Evolutionary conservation across 495 filamentous ascomycete genomes (phyloP), one percentile per base, ranked within the genome.

Genomic region (Elasticomyces elasticus): DNA sequence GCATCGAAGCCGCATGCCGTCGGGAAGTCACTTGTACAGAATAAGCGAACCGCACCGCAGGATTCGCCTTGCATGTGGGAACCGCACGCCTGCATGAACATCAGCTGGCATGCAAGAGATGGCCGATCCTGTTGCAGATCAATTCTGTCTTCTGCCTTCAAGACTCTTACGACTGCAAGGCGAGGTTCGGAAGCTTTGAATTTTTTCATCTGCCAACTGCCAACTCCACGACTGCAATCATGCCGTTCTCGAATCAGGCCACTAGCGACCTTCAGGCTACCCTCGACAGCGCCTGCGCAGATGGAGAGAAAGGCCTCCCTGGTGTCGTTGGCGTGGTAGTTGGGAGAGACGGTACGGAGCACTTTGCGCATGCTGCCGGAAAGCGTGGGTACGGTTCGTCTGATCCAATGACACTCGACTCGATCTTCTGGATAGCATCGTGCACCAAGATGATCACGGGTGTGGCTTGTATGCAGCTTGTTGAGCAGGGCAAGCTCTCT

Each of bases 381-480:
- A 68, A 66, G 28, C 64, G 65, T 20, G 76, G 74, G 2, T 33
- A 64, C 6, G 68, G 63, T 0, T 49, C 46, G 3, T 49, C 25
- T 2, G 67, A 72, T 9, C 67, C 72, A 22, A 76, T 81, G 73
- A 72, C 67, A 1, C 50, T 75, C 1, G 77, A 80, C 20, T 72
- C 43, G n/a, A 57, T 77, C 20, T 80, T 77, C 56, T 81, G 73
- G 76, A 76, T 82, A 23, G 46, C 46, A 30, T 49, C 46, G 2
- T 49, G 46, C 46, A 80, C 79, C 0, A 81, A 80, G 56, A 62
- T 79, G 66, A 58, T 80, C 12, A 64, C 61, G 1, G 73, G 71
- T 0, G 67, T 83, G 50, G 78, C 78, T 0, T 74, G 68, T 54
- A 81, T 82, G 79, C 79, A 83, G 56, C 69, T 81, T 0, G 75